Evolutionary conservation across 345 rosid species (phyloP), one percentile per base, ranked within the genome.

Genomic region (Aquilaria malaccensis): DNA sequence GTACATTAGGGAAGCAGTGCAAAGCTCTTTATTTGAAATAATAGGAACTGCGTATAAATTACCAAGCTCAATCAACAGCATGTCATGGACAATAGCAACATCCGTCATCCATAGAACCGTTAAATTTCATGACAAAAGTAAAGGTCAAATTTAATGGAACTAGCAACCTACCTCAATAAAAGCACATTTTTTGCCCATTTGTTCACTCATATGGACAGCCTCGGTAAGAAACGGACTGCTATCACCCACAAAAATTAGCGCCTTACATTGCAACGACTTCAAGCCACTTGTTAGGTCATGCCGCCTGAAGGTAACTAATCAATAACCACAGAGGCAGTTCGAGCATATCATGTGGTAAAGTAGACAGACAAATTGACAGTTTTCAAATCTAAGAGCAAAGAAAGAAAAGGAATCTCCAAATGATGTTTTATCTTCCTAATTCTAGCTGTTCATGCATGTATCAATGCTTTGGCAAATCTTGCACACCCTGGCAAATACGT

Each of bases 201-300:
- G 75, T 30, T 79, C 51, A 61, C 70, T 71, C 85, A 85, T 82
- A 51, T 75, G 59, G 50, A 80, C 59, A 43, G 87, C 75, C 72
- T 85, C 87, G 31, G 68, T 47, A 33, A 14, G 80, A 61, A 85
- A 85, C 33, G 79, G 77, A 58, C 81, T 78, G 58, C 76, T 77
- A 61, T 85, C 87, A 37, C 91, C 91, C 15, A 80, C 87, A 69
- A 82, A 78, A 51, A 85, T 72, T 59, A 85, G 85, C 0, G 83
- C 74, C 55, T 70, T 76, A 69, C 91, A 80, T 32, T 71, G 74
- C 64, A 85, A 66, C 52, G 64, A 63, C 74, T 74, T 72, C 73
- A 85, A 64, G 70, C 74, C 77, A 29, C 73, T 76, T 13, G 87
- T 78, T 32, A 82, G 79, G 70, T 85, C 87, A 51, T 69, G 78